Evolutionary conservation across 2,329 filamentous ascomycete species (phyloP), one percentile per base, ranked within the genome.

Genomic region (Penicillium sp.): DNA sequence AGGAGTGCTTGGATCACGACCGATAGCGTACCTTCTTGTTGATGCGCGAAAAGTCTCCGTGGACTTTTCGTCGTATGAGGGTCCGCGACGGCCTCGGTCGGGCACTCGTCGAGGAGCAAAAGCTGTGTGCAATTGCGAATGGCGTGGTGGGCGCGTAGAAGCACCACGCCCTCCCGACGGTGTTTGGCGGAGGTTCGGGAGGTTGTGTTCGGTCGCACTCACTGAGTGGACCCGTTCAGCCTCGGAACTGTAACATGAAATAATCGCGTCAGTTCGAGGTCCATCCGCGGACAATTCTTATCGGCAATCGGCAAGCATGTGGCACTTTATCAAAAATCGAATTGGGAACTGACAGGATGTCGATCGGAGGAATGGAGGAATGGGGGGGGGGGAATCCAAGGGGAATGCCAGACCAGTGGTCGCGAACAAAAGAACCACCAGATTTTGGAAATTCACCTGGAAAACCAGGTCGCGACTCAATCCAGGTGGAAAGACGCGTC

Each of bases 1-100:
- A 81, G 76, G 67, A 78, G 74, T 58, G 81, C 75, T 72, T 87
- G 84, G 68, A 87, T 74, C 63, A 81, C 81, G 76, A 84, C 81
- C 71, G 81, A 84, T 73, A 80, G 83, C 82, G 82, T 84, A 69
- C 71, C 72, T 76, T 80, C 74, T 58, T 54, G 40, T 57, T 42
- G 48, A 61, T 56, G 55, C 57, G 55, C 62, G 60, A 53, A 56
- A 57, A 56, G 56, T 43, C 54, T 55, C 31, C 35, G 36, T 44
- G 53, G 41, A 55, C 56, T 52, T 54, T 55, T 24, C 53, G 54
- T 58, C 61, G 58, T 59, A 55, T 55, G 57, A 56, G 57, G 33
- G 50, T 56, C 61, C 61, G 51, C 58, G 56, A 61, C 56, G 64
- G 55, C 54, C 60, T 63, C 51, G 49, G 53, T 41, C 45, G 54